Conservation (phyloP, 164 flowering plant genomes). For the Vitis riparia region DNA sequence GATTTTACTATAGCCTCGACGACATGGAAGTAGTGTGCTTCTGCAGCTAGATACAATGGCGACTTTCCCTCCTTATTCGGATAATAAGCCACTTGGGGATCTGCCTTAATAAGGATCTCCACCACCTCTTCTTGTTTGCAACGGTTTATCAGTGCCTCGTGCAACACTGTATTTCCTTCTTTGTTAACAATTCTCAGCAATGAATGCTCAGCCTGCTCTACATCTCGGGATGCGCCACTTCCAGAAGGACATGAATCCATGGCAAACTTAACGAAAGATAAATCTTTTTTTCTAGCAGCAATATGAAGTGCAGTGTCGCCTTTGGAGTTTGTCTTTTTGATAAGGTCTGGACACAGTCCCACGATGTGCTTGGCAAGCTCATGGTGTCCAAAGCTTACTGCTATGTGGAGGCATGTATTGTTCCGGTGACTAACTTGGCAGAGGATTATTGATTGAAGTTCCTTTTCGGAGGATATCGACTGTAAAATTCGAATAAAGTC, state of each 20-base stretch:
- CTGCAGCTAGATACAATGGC: neutral
- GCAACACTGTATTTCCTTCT: neutral
- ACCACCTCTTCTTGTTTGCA: neutral
- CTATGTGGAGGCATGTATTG: too few relatives aligned
- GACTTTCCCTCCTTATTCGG: neutral
- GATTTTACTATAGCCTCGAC: neutral
- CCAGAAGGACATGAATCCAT: too few relatives aligned
- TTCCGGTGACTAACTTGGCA: too few relatives aligned
- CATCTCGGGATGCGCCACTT: neutral
- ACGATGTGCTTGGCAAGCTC: too few relatives aligned
- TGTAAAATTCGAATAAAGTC: too few relatives aligned
- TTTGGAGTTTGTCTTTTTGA: neutral
- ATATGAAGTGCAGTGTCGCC: constrained; percentile 1
- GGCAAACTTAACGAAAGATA: neutral
- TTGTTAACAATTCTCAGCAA: neutral
- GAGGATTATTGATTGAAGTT: too few relatives aligned
- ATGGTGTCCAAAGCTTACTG: too few relatives aligned
- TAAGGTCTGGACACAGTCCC: neutral
- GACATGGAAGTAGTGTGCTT: neutral
- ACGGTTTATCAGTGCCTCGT: neutral
- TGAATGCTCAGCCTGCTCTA: too few relatives aligned
- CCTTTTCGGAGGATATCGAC: too few relatives aligned
- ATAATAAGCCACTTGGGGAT: neutral
- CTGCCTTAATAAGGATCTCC: neutral
- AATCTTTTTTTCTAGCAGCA: neutral